Base-by-base conservation (phyloP, 1,284 basidiomycete genomes). In the Serendipita sp. region DNA sequence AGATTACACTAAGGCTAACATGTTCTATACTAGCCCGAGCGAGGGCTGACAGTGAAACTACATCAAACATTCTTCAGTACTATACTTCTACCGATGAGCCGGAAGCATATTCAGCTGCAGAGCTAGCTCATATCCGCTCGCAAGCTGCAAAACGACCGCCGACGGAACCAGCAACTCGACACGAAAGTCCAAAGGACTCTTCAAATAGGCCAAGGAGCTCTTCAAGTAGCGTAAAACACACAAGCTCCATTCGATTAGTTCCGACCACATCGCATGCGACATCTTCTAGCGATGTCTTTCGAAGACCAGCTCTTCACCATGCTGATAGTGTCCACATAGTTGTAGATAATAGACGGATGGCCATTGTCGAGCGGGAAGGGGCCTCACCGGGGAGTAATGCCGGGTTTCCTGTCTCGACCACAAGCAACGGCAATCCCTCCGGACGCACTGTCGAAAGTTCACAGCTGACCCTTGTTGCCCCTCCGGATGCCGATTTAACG, bases 401-500 rank as follows among this genome's bases (percentile, higher is more conserved):
- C 53, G 64, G 13, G 30, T 60, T 38, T 58, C 67, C 15, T 49
- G 45, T 63, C 61, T 61, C 49, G 58, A 64, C 17, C 29, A 35
- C 41, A 63, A 66, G 63, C 60, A 61, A 75, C 68, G 62, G 71
- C 43, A 50, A n/a, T 17, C 70, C 61, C 67, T 69, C 41, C 65
- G 78, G 62, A 74, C 74, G 55, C 73, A 78, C 60, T 74, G 79
- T 60, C 75, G 79, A 38, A 74, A 74, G n/a, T 67, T 75, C 75
- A 26, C 80, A 79, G 44, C 75, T 86, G 42, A 82, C 85, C 62
- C 75, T 86, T 66, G 81, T 85, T 64, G 82, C 82, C 63, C 85
- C 83, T 62, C 82, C 83, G 61, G 85, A 87, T 72, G 79, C 80
- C 67, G 38, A 41, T 41, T 77, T 79, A n/a, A 75, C 78, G n/a